These are phyloP conservation scores for Elymus sibiricus DNA, from an alignment of 176 grass and related monocot genomes.

Conservation along the genomic window DNA sequence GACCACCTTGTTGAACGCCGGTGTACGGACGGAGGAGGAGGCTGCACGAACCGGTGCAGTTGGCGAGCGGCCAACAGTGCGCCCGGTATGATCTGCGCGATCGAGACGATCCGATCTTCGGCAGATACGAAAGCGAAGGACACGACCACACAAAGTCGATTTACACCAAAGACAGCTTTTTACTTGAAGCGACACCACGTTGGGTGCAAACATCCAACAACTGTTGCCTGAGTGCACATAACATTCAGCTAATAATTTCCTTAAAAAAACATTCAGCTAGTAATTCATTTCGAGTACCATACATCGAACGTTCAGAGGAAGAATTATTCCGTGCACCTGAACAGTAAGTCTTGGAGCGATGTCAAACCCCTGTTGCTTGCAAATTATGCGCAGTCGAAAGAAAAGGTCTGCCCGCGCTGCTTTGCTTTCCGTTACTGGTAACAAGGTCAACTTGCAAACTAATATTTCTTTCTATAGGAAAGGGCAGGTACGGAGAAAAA, in stretches of 20 bases:
- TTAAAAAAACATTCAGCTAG: too few species aligned
- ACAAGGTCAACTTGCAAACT: constrained; percentile 13
- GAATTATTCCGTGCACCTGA: not conserved
- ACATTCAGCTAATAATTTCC: too few species aligned
- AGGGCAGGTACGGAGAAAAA: not conserved
- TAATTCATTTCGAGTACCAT: too few species aligned
- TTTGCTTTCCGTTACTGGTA: not conserved
- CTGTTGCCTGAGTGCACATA: too few species aligned
- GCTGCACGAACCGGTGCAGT: not conserved
- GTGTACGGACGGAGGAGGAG: not conserved
- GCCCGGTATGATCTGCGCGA: constrained; percentile 12
- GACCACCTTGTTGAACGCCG: not conserved
- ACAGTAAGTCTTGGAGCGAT: not conserved
- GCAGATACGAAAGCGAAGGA: constrained; percentile 20
- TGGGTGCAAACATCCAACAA: too few species aligned
- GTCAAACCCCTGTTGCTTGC: constrained; percentile 4
- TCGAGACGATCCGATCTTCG: not conserved
- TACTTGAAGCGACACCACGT: too few species aligned
- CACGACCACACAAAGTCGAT: too few species aligned
- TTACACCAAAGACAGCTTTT: too few species aligned
- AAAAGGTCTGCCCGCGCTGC: not conserved
- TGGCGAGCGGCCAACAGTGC: not conserved
- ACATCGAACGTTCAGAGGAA: too few species aligned
- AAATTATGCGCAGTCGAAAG: not conserved
- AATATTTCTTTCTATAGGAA: not conserved